These are phyloP conservation scores for Harringtonia lauricola DNA, from an alignment of 2,329 filamentous ascomycete species.

Conservation along the genomic window DNA sequence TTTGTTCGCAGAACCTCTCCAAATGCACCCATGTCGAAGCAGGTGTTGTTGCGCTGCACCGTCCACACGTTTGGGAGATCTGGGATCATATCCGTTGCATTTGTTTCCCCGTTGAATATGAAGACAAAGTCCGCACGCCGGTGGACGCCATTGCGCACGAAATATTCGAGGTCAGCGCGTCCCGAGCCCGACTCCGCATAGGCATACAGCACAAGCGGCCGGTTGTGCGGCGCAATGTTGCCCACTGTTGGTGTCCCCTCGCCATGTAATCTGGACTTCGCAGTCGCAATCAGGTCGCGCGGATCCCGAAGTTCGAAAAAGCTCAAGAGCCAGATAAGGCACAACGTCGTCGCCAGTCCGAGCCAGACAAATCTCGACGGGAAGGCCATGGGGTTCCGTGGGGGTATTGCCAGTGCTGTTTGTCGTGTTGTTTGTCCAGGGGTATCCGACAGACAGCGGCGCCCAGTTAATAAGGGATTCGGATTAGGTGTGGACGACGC, in stretches of 20 bases:
- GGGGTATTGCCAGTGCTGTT: too few species aligned
- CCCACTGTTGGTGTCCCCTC: too few species aligned
- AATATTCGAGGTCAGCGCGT: conserved; percentile 23
- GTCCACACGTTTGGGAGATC: conserved; percentile 19
- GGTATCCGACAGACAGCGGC: too few species aligned
- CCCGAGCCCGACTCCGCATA: conserved; percentile 22
- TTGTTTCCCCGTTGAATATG: conserved; percentile 24
- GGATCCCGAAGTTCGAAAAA: too few species aligned
- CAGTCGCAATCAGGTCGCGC: background rate
- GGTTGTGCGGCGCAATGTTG: too few species aligned
- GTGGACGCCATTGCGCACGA: conserved; percentile 25
- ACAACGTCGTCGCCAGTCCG: too few species aligned
- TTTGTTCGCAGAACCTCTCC: conserved; percentile 22
- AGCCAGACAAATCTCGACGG: too few species aligned
- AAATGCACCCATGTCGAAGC: conserved; percentile 24
- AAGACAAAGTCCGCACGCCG: conserved; percentile 27
- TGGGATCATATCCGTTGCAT: conserved; percentile 17
- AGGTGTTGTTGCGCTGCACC: conserved; percentile 20
- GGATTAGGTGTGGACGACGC: too few species aligned
- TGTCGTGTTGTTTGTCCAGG: too few species aligned
- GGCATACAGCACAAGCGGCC: conserved; percentile 22
- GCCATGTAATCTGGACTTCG: background rate
- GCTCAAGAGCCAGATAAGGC: background rate
- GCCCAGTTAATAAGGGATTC: too few species aligned
- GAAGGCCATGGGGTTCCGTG: too few species aligned